Evolutionary conservation across 768 basidiomycete species (phyloP), one percentile per base, ranked within the genome.

Genomic region (Russula sp.): DNA sequence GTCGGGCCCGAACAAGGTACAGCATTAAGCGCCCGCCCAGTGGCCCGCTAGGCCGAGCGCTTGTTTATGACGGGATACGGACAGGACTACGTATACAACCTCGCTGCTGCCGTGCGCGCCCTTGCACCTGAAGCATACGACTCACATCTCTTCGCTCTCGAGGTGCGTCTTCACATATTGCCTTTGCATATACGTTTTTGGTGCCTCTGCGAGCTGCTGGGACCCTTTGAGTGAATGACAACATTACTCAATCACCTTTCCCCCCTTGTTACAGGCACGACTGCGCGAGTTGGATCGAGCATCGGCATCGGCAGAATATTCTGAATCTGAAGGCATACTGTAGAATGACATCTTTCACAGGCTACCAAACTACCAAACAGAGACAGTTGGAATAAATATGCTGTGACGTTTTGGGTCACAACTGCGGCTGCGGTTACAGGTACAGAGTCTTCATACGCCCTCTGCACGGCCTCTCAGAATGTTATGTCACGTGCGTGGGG

Each of bases 1-100:
- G 0, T 97, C 94, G 0, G 95, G 95, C 0, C 83, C 78, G 2
- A 98, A 98, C 78, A 95, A 94, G 79, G 94, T 90, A 48, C 1
- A n/a, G n/a, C n/a, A 0, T 10, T 32, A 14, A 9, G n/a, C 34
- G 14, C 28, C 28, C 28, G n/a, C n/a, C n/a, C n/a, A n/a, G n/a
- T n/a, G n/a, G n/a, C n/a, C n/a, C n/a, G n/a, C n/a, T n/a, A n/a
- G n/a, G n/a, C n/a, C n/a, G n/a, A n/a, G 38, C 53, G 10, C n/a
- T 32, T 16, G 24, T 13, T 7, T 32, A 40, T 16, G 28, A 28
- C 7, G 24, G 16, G n/a, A n/a, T 30, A 6, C n/a, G 8, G 34
- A 26, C 53, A 95, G 92, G 94, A 97, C 40, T 98, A 98, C 71
- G 78, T 97, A 2, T 96, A 88, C 72, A 79, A 83, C 13, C 84